Percentiles rank a stretch among this genome's conserved stretches.
Evolutionary conservation across 768 basidiomycete species (phyloP).

Genomic region (Hebeloma cylindrosporum): DNA sequence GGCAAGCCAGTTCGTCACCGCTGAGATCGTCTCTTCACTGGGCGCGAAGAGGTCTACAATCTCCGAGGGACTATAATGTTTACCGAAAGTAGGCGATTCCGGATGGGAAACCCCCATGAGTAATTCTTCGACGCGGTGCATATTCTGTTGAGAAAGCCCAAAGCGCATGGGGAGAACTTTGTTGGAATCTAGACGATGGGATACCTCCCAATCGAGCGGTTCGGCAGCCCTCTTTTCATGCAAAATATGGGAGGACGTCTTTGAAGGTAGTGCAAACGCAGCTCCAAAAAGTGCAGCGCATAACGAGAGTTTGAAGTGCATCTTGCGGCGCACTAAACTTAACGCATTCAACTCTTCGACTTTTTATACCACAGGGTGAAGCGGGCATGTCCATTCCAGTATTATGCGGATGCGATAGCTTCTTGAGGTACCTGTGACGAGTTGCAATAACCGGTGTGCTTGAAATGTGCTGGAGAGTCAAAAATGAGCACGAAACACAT

Average conservation of each 20-base stretch:
- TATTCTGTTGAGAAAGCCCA: slow-evolving; percentile 48
- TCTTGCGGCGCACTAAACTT: slow-evolving; percentile 14
- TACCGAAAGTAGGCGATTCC: slow-evolving; percentile 48
- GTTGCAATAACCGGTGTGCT: neutral
- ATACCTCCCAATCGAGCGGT: slow-evolving; percentile 30
- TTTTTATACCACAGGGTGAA: slow-evolving; percentile 8
- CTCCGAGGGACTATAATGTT: slow-evolving; percentile 47
- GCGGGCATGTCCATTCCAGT: neutral
- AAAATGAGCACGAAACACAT: slow-evolving; percentile 14
- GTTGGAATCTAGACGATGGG: slow-evolving; percentile 27
- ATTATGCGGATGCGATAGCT: slow-evolving; percentile 6
- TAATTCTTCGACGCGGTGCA: slow-evolving; percentile 44
- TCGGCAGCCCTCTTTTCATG: slow-evolving; percentile 33
- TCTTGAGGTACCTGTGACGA: slow-evolving; percentile 6
- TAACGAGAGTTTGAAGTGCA: slow-evolving; percentile 18
- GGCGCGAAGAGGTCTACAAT: slow-evolving; percentile 51
- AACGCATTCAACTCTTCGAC: neutral
- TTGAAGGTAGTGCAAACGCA: slow-evolving; percentile 28
- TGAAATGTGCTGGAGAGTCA: slow-evolving; percentile 3
- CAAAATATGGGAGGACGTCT: slow-evolving; percentile 26
- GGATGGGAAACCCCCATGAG: slow-evolving; percentile 52
- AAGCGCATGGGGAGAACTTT: slow-evolving; percentile 47
- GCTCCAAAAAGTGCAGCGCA: slow-evolving; percentile 17
- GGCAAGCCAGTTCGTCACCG: slow-evolving; percentile 47
- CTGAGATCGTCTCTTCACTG: slow-evolving; percentile 40